Evolutionary conservation across 306 rosid species (phyloP).

Genomic region (Cajanus cajan): DNA sequence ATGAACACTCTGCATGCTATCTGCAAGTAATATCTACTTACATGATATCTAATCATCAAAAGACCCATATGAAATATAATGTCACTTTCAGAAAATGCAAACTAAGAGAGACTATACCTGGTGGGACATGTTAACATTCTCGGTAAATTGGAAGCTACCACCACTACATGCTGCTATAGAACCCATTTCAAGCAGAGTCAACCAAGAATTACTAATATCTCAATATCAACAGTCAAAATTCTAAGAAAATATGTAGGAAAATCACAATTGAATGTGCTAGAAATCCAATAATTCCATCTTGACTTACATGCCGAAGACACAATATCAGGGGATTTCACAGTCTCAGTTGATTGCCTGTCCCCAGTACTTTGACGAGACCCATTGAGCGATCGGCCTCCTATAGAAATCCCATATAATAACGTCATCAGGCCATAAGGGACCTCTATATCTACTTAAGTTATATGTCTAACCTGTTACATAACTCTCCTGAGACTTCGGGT

Average conservation of each 20-base stretch:
- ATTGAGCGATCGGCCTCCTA: constrained; percentile 32
- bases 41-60: background rate
- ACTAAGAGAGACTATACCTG: constrained; percentile 51
- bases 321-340: constrained; percentile 23
- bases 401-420: constrained; percentile 33
- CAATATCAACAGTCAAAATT: constrained; percentile 9
- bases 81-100: background rate
- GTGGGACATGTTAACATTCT: constrained; percentile 32
- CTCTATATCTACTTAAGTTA: constrained; percentile 17
- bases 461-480: constrained; percentile 30
- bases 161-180: constrained; percentile 46
- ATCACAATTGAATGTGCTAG: background rate
- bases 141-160: constrained; percentile 27
- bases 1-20: constrained; percentile 14
- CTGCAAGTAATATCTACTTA: background rate
- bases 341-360: constrained; percentile 26
- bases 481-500: constrained; percentile 36
- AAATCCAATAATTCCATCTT: constrained; percentile 22
- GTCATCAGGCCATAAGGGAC: constrained; percentile 31
- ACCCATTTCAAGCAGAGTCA: constrained; percentile 27
- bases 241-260: background rate
- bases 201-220: background rate
- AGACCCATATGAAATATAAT: constrained; percentile 21
- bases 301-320: constrained; percentile 48
- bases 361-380: constrained; percentile 24